Evolutionary conservation across 805 yeast genomes (phyloP), one percentile per base, ranked within the genome.

Genomic region (Candida dajiaensis): DNA sequence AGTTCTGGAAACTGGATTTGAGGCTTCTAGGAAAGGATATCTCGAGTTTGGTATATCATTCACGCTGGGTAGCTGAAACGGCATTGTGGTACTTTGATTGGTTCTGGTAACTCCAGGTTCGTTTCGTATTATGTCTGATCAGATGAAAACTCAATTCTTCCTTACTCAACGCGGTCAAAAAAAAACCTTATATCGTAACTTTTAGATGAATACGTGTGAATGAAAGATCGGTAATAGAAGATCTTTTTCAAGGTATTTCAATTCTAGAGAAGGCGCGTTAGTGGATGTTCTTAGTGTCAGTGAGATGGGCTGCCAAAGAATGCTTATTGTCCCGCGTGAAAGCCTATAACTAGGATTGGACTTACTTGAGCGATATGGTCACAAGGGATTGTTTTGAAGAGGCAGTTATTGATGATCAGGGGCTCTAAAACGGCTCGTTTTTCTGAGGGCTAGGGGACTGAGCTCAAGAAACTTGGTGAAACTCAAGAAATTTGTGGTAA

Each of bases 21-120:
- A 39, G 21, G 26, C 13, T 13, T 40, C 42, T 20, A 23, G 25
- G 15, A 16, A 19, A 18, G 42, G 12, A 26, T 40, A 40, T 18
- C 20, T 28, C 18, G 37, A 25, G 25, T 18, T 40, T 11, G 42
- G 21, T 21, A 29, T 8, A 19, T 40, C 36, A 15, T 40, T 35
- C 25, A 28, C 36, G 37, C 42, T 40, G 22, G 42, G 42, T 16
- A 40, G 42, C 10, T 40, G 42, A 20, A 28, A 40, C 29, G 37
- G 26, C 29, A 28, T n/a, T n/a, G n/a, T n/a, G n/a, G n/a, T n/a
- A n/a, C n/a, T n/a, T n/a, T n/a, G 31, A 11, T 28, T 28, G 15
- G 6, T 4, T 12, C 7, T 12, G 31, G 31, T 28, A n/a, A 11
- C 3, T n/a, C 13, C 13, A n/a, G n/a, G 31, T n/a, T 28, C 12